Conservation (phyloP, 106 monocot genomes). For the Apostasia shenzhenica region DNA sequence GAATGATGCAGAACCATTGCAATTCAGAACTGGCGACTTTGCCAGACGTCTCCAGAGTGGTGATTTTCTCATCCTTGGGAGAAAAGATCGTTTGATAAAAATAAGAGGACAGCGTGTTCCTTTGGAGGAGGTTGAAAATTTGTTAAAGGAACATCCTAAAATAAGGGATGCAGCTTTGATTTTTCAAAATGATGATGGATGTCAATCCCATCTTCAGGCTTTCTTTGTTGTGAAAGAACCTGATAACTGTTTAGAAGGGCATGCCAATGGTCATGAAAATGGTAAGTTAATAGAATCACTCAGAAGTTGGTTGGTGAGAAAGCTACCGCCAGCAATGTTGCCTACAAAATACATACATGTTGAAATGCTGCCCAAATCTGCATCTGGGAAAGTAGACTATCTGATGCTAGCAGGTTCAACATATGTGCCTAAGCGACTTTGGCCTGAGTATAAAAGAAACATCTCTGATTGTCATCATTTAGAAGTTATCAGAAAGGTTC, state of each 20-base stretch:
- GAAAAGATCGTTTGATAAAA: slow-evolving; percentile 78
- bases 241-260: neutral
- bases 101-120: slow-evolving; percentile 77
- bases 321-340: slow-evolving; percentile 62
- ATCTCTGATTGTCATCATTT: slow-evolving; percentile 23
- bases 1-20: slow-evolving; percentile 3
- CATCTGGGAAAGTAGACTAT: slow-evolving; percentile 85
- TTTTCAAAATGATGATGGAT: slow-evolving; percentile 18
- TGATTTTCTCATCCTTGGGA: slow-evolving; percentile 61
- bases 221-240: slow-evolving; percentile 39
- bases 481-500: slow-evolving; percentile 66
- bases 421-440: slow-evolving; percentile 2
- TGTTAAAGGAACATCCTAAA: slow-evolving; percentile 57
- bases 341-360: slow-evolving; percentile 40
- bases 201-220: slow-evolving; percentile 30
- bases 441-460: slow-evolving; percentile 6
- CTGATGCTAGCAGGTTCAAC: slow-evolving; percentile 32
- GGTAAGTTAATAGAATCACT: slow-evolving; percentile 35
- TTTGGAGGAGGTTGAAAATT: slow-evolving; percentile 75
- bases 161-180: slow-evolving; percentile 66
- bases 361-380: slow-evolving; percentile 37
- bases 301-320: slow-evolving; percentile 55
- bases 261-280: neutral
- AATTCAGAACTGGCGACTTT: slow-evolving; percentile 81
- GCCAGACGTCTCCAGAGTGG: slow-evolving; percentile 65